Evolutionary conservation across 2,329 filamentous ascomycete species (phyloP).

Genomic region (Fusarium transvaalense): DNA sequence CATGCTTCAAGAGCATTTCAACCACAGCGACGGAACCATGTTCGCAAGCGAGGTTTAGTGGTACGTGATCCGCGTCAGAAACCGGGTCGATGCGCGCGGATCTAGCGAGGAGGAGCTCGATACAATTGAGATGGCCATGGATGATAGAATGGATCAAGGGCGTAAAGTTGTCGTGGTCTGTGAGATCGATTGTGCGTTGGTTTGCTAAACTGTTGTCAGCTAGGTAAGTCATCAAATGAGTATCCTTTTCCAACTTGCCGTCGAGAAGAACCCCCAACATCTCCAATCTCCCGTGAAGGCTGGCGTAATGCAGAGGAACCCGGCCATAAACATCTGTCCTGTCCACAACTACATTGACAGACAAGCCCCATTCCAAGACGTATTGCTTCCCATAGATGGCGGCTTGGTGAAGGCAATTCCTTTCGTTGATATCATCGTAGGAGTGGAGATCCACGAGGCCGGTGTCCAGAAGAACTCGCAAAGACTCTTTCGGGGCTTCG

Average conservation of each 20-base stretch:
- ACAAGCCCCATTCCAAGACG: constrained; percentile 81
- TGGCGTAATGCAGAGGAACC: constrained; percentile 94
- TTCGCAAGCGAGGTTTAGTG: constrained; percentile 94
- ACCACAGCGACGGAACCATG: constrained; percentile 89
- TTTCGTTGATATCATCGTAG: constrained; percentile 97
- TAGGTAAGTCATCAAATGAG: neutral
- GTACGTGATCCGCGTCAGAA: constrained; percentile 91
- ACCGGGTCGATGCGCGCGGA: constrained; percentile 88
- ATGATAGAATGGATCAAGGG: constrained; percentile 96
- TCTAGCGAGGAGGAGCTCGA: constrained; percentile 79
- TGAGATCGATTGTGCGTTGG: constrained; percentile 82
- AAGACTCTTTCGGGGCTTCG: constrained; percentile 81
- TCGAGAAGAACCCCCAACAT: constrained; percentile 82
- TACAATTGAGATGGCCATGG: constrained; percentile 84
- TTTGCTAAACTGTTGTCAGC: constrained; percentile 64
- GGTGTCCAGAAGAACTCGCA: constrained; percentile 83
- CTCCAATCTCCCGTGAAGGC: constrained; percentile 89
- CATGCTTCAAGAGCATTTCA: constrained; percentile 83
- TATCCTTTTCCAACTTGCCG: constrained; percentile 57
- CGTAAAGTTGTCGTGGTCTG: constrained; percentile 97
- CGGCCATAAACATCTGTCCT: constrained; percentile 93
- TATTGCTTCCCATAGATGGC: constrained; percentile 89
- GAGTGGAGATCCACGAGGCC: constrained; percentile 89
- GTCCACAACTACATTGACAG: constrained; percentile 79
- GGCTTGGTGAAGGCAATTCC: constrained; percentile 97